A percentile compares a stretch with the other conserved stretches of the same genome.
Evolutionary conservation across 106 monocot genomes (phyloP).

Genomic region (Xerophyta viscosa): DNA sequence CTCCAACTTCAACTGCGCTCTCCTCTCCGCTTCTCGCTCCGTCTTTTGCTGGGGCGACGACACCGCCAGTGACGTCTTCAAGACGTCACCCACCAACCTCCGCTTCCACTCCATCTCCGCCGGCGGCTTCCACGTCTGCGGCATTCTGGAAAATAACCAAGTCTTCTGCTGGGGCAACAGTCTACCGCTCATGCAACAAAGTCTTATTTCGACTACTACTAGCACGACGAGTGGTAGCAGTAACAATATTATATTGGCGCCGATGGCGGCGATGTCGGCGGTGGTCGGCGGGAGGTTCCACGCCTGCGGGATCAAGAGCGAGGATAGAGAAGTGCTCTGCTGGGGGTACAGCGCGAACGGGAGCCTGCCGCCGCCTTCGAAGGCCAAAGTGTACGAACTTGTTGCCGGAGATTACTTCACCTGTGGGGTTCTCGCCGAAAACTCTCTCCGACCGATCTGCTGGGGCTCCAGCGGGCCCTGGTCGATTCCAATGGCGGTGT

Average conservation of each 20-base stretch:
- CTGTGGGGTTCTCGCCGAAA: constrained; percentile 60
- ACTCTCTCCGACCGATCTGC: constrained; percentile 48
- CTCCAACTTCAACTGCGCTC: constrained; percentile 85
- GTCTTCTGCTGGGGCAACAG: constrained; percentile 92
- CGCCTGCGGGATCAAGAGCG: constrained; percentile 71
- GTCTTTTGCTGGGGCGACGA: constrained; percentile 95
- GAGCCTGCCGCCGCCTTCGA: constrained; percentile 52
- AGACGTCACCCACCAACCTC: constrained; percentile 30
- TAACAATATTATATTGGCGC: constrained; percentile 52
- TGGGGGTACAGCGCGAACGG: constrained; percentile 76
- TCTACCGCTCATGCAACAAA: constrained; percentile 30
- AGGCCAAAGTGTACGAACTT: constrained; percentile 41
- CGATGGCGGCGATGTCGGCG: constrained; percentile 55
- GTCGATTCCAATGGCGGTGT: constrained; percentile 80
- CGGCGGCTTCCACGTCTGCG: constrained; percentile 94
- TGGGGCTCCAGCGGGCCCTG: constrained; percentile 86
- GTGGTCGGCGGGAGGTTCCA: constrained; percentile 89
- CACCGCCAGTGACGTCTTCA: constrained; percentile 54
- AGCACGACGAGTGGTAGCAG: constrained; percentile 11
- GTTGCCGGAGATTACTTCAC: constrained; percentile 95
- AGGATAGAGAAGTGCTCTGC: constrained; percentile 53
- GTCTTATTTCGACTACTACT: neutral
- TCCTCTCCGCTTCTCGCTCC: constrained; percentile 32
- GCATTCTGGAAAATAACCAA: constrained; percentile 41
- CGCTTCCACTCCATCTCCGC: constrained; percentile 62